phyloP scores from a whole-genome alignment of 805 yeast species.

The Clavispora santaluciae region DNA sequence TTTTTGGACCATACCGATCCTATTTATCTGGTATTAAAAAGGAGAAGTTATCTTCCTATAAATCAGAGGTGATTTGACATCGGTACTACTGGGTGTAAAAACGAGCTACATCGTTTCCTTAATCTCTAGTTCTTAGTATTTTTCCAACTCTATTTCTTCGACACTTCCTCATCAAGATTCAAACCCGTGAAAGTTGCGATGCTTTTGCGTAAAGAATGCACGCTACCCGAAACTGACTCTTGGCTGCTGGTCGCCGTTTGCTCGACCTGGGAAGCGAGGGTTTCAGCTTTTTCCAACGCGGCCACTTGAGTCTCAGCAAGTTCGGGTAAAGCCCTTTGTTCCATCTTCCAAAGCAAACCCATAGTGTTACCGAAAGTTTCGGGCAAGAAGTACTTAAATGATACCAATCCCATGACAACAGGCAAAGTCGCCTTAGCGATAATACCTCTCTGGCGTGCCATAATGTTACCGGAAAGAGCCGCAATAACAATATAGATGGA shows the following conservation, averaged over 20 bases:
- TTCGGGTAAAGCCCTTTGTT: constrained; percentile 55
- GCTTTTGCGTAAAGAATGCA: constrained; percentile 36
- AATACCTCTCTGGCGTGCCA: constrained; percentile 63
- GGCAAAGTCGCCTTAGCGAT: constrained; percentile 55
- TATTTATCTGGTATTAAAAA: too few species aligned
- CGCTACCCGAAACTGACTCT: constrained; percentile 30
- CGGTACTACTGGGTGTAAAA: too few species aligned
- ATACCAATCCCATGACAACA: constrained; percentile 51
- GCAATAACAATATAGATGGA: constrained; percentile 65
- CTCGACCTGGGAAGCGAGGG: constrained; percentile 36
- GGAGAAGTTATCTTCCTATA: too few species aligned
- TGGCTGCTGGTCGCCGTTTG: constrained; percentile 37
- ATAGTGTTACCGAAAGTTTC: constrained; percentile 61
- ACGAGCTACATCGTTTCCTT: neutral
- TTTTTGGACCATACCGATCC: too few species aligned
- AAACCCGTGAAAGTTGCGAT: constrained; percentile 62
- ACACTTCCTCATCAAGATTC: constrained; percentile 57
- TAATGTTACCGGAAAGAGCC: constrained; percentile 64
- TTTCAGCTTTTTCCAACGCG: constrained; percentile 42
- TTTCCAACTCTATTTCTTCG: constrained; percentile 34
- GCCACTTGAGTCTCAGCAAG: constrained; percentile 59
- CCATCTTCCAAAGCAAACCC: constrained; percentile 54
- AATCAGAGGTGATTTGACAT: too few species aligned
- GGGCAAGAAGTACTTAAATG: constrained; percentile 71
- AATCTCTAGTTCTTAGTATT: neutral